Percentiles rank a stretch among this genome's conserved stretches.
These are phyloP conservation scores for Corrigiola litoralis DNA, from an alignment of 179 eudicot species.

Conservation along the genomic window DNA sequence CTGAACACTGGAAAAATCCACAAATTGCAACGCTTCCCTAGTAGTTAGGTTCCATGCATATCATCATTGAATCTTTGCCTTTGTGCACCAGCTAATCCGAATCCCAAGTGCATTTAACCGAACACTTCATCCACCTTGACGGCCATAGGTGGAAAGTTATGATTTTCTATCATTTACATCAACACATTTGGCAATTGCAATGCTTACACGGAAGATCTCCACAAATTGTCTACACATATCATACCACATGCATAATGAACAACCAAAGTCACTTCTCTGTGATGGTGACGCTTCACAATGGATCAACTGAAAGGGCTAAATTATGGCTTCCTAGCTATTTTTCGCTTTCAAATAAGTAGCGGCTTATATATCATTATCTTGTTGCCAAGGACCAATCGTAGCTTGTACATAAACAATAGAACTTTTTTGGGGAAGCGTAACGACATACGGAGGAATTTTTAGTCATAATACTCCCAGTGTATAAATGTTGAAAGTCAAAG, in stretches of 20 bases:
- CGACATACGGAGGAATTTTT: too few species aligned
- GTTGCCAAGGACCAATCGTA: too few species aligned
- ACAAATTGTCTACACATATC: not conserved
- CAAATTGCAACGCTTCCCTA: not conserved
- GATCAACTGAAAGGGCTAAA: not conserved
- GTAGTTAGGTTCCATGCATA: not conserved
- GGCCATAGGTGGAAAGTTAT: not conserved
- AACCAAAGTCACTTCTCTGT: not conserved
- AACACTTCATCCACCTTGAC: constrained; percentile 1
- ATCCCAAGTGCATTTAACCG: constrained; percentile 4
- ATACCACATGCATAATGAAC: constrained; percentile 1
- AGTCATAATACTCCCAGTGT: too few species aligned
- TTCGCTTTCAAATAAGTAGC: not conserved
- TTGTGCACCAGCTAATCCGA: not conserved
- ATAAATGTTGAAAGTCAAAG: too few species aligned
- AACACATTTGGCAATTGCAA: not conserved
- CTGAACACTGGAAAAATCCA: not conserved
- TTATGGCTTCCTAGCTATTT: not conserved
- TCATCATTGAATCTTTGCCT: not conserved
- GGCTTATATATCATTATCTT: not conserved
- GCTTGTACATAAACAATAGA: too few species aligned
- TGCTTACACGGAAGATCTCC: not conserved
- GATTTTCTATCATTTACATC: too few species aligned
- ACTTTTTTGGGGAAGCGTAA: too few species aligned
- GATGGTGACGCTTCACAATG: not conserved